A percentile compares a stretch with the other conserved stretches of the same genome.
phyloP scores from a whole-genome alignment of 2,329 filamentous ascomycete genomes.

The Botryotinia convoluta region DNA sequence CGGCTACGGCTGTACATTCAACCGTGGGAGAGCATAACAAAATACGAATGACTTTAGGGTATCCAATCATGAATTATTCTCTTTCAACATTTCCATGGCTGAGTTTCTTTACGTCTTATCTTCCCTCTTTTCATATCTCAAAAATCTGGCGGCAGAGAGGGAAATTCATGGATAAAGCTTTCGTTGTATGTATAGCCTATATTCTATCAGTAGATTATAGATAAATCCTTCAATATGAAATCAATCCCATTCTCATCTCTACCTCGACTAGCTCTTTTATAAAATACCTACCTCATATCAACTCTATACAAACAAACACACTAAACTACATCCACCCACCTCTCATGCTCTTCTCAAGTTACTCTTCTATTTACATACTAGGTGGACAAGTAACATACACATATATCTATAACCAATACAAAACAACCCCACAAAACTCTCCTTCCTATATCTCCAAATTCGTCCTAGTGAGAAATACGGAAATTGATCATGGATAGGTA shows the following conservation, averaged over 20 bases:
- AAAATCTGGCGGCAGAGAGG: neutral
- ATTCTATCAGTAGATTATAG: neutral
- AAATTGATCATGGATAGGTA: neutral
- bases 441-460: neutral
- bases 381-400: neutral
- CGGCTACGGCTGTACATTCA: neutral
- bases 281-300: no score
- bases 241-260: neutral
- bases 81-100: neutral
- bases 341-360: neutral
- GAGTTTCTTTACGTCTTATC: neutral
- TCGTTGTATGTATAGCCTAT: neutral
- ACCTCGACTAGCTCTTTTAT: neutral
- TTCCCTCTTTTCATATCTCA: neutral
- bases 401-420: neutral
- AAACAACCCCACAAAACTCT: neutral
- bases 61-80: no score
- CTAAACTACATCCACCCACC: no score
- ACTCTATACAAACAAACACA: neutral
- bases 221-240: neutral
- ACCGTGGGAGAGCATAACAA: no score
- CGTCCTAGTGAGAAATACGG: rapidly evolving
- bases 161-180: neutral
- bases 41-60: neutral
- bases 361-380: neutral